Percentiles rank a stretch among this genome's conserved stretches.
Evolutionary conservation across 139 green algal genomes (phyloP).

Genomic region (Picochlorum sp.): DNA sequence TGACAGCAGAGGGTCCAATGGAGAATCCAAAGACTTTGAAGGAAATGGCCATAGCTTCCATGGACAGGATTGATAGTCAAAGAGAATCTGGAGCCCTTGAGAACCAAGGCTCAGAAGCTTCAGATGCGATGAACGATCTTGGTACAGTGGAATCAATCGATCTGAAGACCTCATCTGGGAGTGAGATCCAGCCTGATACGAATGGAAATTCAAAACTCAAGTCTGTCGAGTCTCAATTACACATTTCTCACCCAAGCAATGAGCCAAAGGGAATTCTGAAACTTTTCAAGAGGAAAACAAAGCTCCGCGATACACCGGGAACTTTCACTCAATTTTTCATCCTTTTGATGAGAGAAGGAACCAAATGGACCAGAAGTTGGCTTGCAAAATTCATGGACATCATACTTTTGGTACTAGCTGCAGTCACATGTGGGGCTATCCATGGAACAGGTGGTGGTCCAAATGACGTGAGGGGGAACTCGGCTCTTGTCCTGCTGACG

Average conservation of each 20-base stretch:
- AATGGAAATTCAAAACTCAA: too few species aligned
- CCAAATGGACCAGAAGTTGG: slow-evolving; percentile 40
- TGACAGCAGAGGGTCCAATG: slow-evolving; percentile 5
- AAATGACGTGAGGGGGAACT: slow-evolving; percentile 29
- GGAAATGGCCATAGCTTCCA: slow-evolving; percentile 11
- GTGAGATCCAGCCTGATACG: too few species aligned
- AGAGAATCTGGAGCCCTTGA: neutral
- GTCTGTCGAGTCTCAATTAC: too few species aligned
- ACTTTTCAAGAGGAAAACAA: slow-evolving; percentile 2
- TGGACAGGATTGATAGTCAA: neutral
- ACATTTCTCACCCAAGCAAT: too few species aligned
- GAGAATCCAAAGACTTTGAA: slow-evolving; percentile 7
- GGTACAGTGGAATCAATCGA: neutral
- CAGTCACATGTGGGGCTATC: slow-evolving; percentile 31
- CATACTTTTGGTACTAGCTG: slow-evolving; percentile 33
- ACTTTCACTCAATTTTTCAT: slow-evolving; percentile 24
- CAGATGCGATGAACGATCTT: neutral
- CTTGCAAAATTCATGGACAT: slow-evolving; percentile 34
- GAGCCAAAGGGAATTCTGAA: neutral
- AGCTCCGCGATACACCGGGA: slow-evolving; percentile 27
- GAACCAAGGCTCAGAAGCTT: neutral
- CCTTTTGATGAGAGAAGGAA: slow-evolving; percentile 29
- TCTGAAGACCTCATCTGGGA: neutral
- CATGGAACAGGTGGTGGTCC: slow-evolving; percentile 28
- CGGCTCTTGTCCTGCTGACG: slow-evolving; percentile 29